Base-by-base conservation (phyloP, 106 monocot species). In the Amphibolis antarctica region DNA sequence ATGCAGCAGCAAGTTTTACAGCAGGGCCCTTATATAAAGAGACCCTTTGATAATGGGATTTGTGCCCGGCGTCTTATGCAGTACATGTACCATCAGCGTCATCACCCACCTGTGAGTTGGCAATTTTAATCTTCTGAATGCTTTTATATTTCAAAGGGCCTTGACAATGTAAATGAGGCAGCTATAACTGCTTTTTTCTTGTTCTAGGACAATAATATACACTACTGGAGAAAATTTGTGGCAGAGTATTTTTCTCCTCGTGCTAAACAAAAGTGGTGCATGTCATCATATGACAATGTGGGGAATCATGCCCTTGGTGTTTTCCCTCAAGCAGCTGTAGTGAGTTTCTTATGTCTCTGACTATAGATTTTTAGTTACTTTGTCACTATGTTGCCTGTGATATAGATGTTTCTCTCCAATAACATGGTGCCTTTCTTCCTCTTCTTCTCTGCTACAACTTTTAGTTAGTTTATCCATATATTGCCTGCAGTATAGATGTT, bases 191-290 rank as follows among this genome's bases (percentile, higher is more conserved):
- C 18, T 21, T 56, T 53, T 27, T 44, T 55, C 65, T 57, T 59
- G 0, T 42, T 74, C 53, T 70, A 98, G 96, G 86, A 98, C 22
- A 90, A 98, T 57, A 73, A 80, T 24, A 85, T 98, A 58, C 28
- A 74, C 15, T 98, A 98, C 66, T 98, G 96, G 96, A 98, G 74
- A 62, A 87, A 98, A 66, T 81, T 98, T 74, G 86, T 90, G 25
- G 47, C 60, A 0, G 84, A 98, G 63, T 98, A 98, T 73, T 98
- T 90, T 77, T 75, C 96, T 44, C 82, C 90, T 21, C 69, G 69
- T 63, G 86, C 96, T 28, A 86, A 80, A 80, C 84, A 90, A 74
- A 84, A 84, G 61, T 90, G 83, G 86, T 98, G 96, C 64, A 62
- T 98, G 50, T 86, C 96, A 0, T 53, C 78, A 53, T 90, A 90